Evolutionary conservation across 176 grass and related monocot species (phyloP).

Genomic region (Calamus simplicifolius): DNA sequence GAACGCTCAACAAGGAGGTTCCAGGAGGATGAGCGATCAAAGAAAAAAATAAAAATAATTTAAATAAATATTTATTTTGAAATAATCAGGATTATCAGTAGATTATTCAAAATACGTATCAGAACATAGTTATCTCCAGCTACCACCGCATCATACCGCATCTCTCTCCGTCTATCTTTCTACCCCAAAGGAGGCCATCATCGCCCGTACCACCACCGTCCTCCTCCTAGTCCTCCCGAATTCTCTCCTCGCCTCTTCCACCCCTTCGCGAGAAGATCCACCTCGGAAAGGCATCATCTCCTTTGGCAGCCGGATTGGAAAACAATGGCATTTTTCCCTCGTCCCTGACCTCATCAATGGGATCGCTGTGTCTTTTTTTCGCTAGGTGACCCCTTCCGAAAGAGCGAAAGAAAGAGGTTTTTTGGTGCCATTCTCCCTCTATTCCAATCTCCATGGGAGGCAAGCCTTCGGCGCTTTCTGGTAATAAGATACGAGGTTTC

Average conservation of each 20-base stretch:
- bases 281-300: background rate
- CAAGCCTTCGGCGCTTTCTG: background rate
- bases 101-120: too few species aligned
- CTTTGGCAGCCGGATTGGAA: background rate
- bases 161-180: too few species aligned
- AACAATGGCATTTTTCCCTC: background rate
- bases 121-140: too few species aligned
- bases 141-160: too few species aligned
- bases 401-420: background rate
- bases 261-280: conserved; percentile 3
- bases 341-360: background rate
- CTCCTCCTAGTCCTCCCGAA: background rate
- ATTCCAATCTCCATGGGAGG: too few species aligned
- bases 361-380: background rate
- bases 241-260: background rate
- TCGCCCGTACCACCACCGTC: too few species aligned
- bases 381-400: background rate
- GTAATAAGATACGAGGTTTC: background rate
- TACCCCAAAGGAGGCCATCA: too few species aligned
- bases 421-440: background rate
- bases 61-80: too few species aligned
- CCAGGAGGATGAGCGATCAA: too few species aligned
- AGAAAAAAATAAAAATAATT: too few species aligned
- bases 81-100: too few species aligned
- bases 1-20: too few species aligned